Evolutionary conservation across 495 filamentous ascomycete genomes (phyloP).

Genomic region (Neurospora sp.): DNA sequence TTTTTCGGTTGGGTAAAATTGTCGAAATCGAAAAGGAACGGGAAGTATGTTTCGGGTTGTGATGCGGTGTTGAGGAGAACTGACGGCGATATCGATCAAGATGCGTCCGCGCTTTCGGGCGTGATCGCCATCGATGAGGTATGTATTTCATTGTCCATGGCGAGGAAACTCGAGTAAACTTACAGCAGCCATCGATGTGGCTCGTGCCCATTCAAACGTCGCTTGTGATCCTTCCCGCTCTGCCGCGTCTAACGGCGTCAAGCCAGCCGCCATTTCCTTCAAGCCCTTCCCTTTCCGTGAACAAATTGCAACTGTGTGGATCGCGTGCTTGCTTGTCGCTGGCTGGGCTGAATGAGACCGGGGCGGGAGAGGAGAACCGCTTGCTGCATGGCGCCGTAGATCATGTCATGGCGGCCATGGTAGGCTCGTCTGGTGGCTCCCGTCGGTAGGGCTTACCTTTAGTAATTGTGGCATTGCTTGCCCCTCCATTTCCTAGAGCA

Average conservation of each 20-base stretch:
- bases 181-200: not conserved
- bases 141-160: not conserved
- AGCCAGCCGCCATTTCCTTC: not conserved
- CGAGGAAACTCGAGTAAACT: no score
- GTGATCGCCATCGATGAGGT: not conserved
- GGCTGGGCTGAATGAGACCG: not conserved
- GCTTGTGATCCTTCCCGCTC: not conserved
- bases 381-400: not conserved
- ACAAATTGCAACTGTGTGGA: not conserved
- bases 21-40: not conserved
- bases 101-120: not conserved
- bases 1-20: not conserved
- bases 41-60: not conserved
- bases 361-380: not conserved
- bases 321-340: not conserved
- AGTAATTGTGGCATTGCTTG: no score
- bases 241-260: not conserved
- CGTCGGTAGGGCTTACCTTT: not conserved
- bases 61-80: not conserved
- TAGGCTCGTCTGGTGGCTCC: not conserved
- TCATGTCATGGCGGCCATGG: not conserved
- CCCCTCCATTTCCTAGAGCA: no score
- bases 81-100: not conserved
- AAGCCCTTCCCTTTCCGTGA: not conserved
- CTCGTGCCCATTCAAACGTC: not conserved